Percentiles rank a stretch among this genome's conserved stretches.
These are phyloP conservation scores for Candida hungchunana DNA, from an alignment of 805 yeast species.

Conservation along the genomic window DNA sequence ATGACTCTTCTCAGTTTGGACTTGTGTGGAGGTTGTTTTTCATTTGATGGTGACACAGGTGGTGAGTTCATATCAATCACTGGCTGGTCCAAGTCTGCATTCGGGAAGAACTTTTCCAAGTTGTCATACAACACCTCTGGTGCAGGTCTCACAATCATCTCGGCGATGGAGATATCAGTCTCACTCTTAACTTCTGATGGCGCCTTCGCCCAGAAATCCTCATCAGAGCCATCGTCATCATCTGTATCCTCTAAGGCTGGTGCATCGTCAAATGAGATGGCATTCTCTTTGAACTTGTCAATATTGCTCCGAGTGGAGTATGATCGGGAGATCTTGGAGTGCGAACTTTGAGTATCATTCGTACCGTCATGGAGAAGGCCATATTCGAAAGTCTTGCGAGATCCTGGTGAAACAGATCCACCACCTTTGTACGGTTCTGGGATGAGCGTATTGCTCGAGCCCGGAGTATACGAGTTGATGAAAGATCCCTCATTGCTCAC, in stretches of 20 bases:
- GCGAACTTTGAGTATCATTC: conserved; percentile 8
- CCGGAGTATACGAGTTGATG: conserved; percentile 38
- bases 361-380: neutral
- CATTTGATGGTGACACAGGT: conserved; percentile 46
- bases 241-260: conserved; percentile 44
- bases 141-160: conserved; percentile 86
- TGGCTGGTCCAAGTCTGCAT: conserved; percentile 87
- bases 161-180: conserved; percentile 28
- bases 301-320: conserved; percentile 22
- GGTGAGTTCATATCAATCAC: conserved; percentile 70
- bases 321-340: conserved; percentile 16
- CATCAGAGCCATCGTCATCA: conserved; percentile 47
- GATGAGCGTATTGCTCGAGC: conserved; percentile 37
- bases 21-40: conserved; percentile 2
- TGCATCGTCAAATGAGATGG: conserved; percentile 68
- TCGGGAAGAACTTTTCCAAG: conserved; percentile 87
- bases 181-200: conserved; percentile 26
- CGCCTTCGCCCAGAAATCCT: conserved; percentile 56
- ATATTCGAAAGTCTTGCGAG: conserved; percentile 19
- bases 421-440: conserved; percentile 37
- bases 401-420: conserved; percentile 21
- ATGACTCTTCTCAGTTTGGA: conserved; percentile 20
- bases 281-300: conserved; percentile 67
- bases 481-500: conserved; percentile 23
- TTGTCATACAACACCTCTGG: conserved; percentile 91